Base-by-base conservation (phyloP, 73 alveolate genomes). In the Durusdinium trenchii region DNA sequence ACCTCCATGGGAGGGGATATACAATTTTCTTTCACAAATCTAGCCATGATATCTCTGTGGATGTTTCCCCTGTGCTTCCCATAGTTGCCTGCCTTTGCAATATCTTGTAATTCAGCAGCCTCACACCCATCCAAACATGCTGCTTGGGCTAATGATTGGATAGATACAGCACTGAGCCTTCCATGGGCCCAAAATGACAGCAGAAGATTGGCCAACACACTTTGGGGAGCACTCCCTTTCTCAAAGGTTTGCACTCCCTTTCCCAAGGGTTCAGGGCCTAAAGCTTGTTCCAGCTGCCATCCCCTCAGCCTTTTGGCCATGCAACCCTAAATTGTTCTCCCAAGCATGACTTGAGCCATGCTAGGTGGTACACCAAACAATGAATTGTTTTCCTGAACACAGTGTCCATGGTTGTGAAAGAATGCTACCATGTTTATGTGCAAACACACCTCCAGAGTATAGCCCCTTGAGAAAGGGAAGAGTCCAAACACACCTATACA, bases 41-140 rank as follows among this genome's bases (percentile, higher is more conserved):
- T 82, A 7, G 73, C 9, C 46, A 82, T 12, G 9, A 82, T 9
- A 26, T 82, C 73, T 35, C 71, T 82, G 92, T 82, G 92, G 46
- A 82, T 82, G 60, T 82, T 82, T 26, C 71, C 71, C 28, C 20
- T 32, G 35, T 82, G n/a, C 28, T 82, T 69, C 35, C 92, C 92
- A 46, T 32, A 51, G 92, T n/a, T 3, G 73, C 92, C 92, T 12
- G 71, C 46, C 71, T 48, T 46, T 46, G 92, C 92, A 3, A 48
- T 46, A 48, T 50, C 71, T 3, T 2, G 14, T 1, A 82, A 2
- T 10, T 82, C 92, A 5, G 32, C 23, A 32, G 46, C 73, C 46
- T 48, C 20, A 45, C 50, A 16, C 48, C 92, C 92, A 50, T 82
- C 92, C 67, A 32, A 45, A 18, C 7, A 2, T 3, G 92, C 92